Percentiles rank a stretch among this genome's conserved stretches.
phyloP scores from a whole-genome alignment of 75 land plant species.

The Pinus tabuliformis region DNA sequence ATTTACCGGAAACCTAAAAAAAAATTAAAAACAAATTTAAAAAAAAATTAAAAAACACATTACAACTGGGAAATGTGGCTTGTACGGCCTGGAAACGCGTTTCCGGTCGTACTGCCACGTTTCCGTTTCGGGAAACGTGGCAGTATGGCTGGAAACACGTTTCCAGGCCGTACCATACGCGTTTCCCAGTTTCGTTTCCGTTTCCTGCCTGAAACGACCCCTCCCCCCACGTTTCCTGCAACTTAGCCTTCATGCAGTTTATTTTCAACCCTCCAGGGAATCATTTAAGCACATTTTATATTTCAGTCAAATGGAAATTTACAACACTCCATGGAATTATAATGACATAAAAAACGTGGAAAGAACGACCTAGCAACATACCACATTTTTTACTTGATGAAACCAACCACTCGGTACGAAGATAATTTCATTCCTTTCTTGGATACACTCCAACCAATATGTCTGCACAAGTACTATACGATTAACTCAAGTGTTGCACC shows the following conservation, averaged over 20 bases:
- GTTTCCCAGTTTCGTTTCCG: too few species aligned
- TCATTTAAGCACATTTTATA: not conserved
- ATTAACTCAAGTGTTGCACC: not conserved
- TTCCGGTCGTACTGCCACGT: too few species aligned
- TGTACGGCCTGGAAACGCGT: too few species aligned
- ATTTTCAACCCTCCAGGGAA: not conserved
- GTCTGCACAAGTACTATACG: constrained; percentile 35
- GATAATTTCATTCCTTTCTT: constrained; percentile 65
- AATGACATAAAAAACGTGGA: not conserved
- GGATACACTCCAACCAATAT: constrained; percentile 74
- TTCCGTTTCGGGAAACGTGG: too few species aligned
- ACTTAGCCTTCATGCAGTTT: not conserved
- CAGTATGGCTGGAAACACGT: too few species aligned
- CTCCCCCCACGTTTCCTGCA: too few species aligned
- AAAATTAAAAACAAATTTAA: too few species aligned
- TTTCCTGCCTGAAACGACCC: too few species aligned
- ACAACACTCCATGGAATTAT: not conserved
- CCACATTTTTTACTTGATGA: constrained; percentile 92
- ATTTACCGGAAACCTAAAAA: too few species aligned
- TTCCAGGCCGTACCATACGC: too few species aligned
- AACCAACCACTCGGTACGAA: constrained; percentile 97
- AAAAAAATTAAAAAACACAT: too few species aligned
- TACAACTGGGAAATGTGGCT: too few species aligned
- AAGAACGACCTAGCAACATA: constrained; percentile 11
- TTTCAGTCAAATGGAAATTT: not conserved